A percentile compares a stretch with the other conserved stretches of the same genome.
These are phyloP conservation scores for Silene latifolia DNA, from an alignment of 148 eudicot species.

Conservation along the genomic window DNA sequence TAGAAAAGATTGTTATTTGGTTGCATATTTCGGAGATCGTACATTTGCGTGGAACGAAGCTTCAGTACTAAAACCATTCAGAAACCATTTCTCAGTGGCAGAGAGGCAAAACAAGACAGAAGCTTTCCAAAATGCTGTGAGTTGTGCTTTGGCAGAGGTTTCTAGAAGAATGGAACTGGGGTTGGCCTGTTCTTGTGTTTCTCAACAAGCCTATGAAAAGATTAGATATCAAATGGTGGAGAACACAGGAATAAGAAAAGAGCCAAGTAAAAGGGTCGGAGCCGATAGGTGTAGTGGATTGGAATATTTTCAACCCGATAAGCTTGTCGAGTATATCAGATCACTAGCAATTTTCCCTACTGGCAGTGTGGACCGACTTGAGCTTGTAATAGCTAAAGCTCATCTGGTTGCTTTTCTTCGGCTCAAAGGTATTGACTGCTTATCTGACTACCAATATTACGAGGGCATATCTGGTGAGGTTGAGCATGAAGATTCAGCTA, in stretches of 20 bases:
- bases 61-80: constrained; percentile 64
- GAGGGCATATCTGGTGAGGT: constrained; percentile 38
- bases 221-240: constrained; percentile 67
- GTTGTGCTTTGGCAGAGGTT: constrained; percentile 77
- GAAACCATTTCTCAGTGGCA: constrained; percentile 60
- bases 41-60: constrained; percentile 89
- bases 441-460: constrained; percentile 46
- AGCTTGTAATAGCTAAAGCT: constrained; percentile 61
- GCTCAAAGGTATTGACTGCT: constrained; percentile 45
- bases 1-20: constrained; percentile 72
- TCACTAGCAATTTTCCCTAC: constrained; percentile 57
- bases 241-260: constrained; percentile 64
- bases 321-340: constrained; percentile 53
- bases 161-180: constrained; percentile 77
- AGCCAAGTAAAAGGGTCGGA: constrained; percentile 51
- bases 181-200: constrained; percentile 70
- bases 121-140: constrained; percentile 68
- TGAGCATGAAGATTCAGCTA: constrained; percentile 32
- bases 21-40: constrained; percentile 89
- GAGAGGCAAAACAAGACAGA: constrained; percentile 81
- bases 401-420: constrained; percentile 66
- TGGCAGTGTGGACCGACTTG: constrained; percentile 46
- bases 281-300: constrained; percentile 42
- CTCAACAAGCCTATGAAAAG: constrained; percentile 41
- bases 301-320: constrained; percentile 55